Evolutionary conservation across 2,329 filamentous ascomycete species (phyloP).

Genomic region (Penicillium carneum): DNA sequence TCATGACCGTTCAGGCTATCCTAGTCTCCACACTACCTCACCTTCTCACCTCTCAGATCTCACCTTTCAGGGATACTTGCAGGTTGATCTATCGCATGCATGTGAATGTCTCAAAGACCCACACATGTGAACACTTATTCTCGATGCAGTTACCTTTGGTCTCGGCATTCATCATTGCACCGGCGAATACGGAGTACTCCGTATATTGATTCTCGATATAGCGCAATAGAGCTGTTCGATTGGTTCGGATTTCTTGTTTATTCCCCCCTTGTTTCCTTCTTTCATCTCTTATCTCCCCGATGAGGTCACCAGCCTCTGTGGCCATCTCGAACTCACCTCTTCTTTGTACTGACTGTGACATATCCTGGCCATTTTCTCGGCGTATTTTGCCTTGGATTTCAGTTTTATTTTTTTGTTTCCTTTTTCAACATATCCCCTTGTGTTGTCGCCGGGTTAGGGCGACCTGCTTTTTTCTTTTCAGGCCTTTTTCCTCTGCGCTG

Average conservation of each 20-base stretch:
- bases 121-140: background rate
- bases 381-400: conserved; percentile 20
- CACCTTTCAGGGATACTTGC: conserved; percentile 9
- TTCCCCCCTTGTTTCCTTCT: background rate
- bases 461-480: conserved; percentile 13
- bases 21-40: conserved; percentile 19
- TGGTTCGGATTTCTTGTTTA: background rate
- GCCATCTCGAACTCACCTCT: conserved; percentile 5
- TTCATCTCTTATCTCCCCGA: conserved; percentile 3
- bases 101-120: conserved; percentile 5
- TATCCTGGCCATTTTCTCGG: conserved; percentile 22
- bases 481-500: conserved; percentile 33
- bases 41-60: background rate
- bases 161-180: background rate
- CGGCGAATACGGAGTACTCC: background rate
- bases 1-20: conserved; percentile 24
- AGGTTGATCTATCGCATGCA: conserved; percentile 12
- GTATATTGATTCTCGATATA: background rate
- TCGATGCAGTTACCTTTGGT: background rate
- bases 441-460: conserved; percentile 19
- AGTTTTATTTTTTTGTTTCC: conserved; percentile 9
- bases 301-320: conserved; percentile 2
- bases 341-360: conserved; percentile 23
- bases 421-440: conserved; percentile 24
- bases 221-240: background rate